Base-by-base conservation (phyloP, 2,329 filamentous ascomycete species). In the Aspergillus fijiensis region DNA sequence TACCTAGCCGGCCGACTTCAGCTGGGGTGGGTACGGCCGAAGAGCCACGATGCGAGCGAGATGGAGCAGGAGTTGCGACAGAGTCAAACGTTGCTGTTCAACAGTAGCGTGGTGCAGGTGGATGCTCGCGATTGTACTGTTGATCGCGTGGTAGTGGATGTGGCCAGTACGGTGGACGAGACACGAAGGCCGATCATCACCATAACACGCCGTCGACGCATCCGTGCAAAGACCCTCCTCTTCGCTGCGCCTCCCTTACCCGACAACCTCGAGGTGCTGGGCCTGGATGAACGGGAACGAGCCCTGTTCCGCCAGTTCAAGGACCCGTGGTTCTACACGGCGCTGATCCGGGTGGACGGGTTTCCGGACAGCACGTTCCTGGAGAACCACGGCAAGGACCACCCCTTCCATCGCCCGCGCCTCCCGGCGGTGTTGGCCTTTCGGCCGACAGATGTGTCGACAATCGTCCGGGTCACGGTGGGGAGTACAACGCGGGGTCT, bases 341-440 rank as follows among this genome's bases (percentile, higher is more conserved):
- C 63, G 23, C 61, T 77, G 16, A 59, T 75, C 39, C 67, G 61
- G n/a, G 68, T 73, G 60, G 63, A 68, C 0, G 68, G 67, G 4
- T 65, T 77, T 4, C 60, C 62, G 1, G 14, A 16, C 1, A 55
- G 55, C 45, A 12, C 35, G 12, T 49, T 47, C 39, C 42, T 55
- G 27, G 21, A 35, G 23, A 65, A 65, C 49, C 35, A 25, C 2
- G 58, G 6, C 5, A 27, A n/a, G 5, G 49, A 61, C 11, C 33
- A 45, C 4, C 35, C 42, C 10, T 59, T 61, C 51, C 35, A 57
- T 11, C 21, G 56, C 14, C 57, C 64, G 5, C 33, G n/a, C 14
- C 35, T 65, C 6, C 65, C 65, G 3, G 55, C 39, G 2, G 47
- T 65, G 11, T 52, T 61, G 19, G 45, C 35, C 3, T n/a, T 67